phyloP scores from a whole-genome alignment of 352 stramenopile genomes.

The Phytopythium oedochilum region DNA sequence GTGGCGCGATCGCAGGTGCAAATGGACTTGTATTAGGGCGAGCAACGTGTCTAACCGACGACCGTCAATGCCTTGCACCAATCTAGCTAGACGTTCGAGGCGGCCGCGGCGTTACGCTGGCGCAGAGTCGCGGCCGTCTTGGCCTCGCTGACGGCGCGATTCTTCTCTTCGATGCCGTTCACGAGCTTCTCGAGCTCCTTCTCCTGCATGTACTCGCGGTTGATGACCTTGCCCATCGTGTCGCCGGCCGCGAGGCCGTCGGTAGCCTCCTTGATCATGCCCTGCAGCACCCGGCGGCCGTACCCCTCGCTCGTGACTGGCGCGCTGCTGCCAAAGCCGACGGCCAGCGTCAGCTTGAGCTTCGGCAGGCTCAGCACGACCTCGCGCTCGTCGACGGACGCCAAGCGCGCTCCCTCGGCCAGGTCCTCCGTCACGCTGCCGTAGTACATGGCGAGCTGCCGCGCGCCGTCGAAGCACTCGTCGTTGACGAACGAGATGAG shows the following conservation, averaged over 20 bases:
- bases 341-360: slow-evolving; percentile 78
- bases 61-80: neutral
- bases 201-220: slow-evolving; percentile 59
- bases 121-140: slow-evolving; percentile 30
- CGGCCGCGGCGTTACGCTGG: slow-evolving; percentile 22
- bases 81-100: slow-evolving; percentile 1
- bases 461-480: slow-evolving; percentile 68
- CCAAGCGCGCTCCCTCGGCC: slow-evolving; percentile 45
- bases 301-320: slow-evolving; percentile 74
- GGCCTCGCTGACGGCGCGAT: slow-evolving; percentile 5
- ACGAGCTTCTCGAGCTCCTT: slow-evolving; percentile 40
- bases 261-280: slow-evolving; percentile 62
- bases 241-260: slow-evolving; percentile 53
- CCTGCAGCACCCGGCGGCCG: slow-evolving; percentile 54
- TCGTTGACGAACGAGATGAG: slow-evolving; percentile 75
- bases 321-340: slow-evolving; percentile 76
- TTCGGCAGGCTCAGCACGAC: slow-evolving; percentile 70
- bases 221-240: slow-evolving; percentile 78
- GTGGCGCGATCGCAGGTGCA: neutral
- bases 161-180: slow-evolving; percentile 27
- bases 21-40: neutral
- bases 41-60: too few species aligned
- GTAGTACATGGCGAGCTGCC: slow-evolving; percentile 78
- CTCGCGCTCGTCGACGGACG: slow-evolving; percentile 82
- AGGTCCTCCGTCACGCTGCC: slow-evolving; percentile 78